Conservation (phyloP, 371 early-diverging fungal species). For the Encephalitozoon romaleae region DNA sequence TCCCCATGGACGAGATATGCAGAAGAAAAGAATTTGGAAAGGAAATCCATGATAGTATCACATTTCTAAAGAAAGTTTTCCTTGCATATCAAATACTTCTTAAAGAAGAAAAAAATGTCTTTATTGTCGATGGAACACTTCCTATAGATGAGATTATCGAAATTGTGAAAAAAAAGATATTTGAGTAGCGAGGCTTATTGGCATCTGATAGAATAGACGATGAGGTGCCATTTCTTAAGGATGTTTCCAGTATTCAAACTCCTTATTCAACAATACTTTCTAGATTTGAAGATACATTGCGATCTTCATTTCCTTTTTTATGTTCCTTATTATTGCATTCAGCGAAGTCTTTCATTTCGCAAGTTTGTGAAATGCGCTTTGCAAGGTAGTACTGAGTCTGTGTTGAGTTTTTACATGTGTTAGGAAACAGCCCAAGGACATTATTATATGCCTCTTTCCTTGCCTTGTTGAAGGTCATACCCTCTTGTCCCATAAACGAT, state of each 20-base stretch:
- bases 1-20: slow-evolving; percentile 68
- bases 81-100: slow-evolving; percentile 36
- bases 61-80: slow-evolving; percentile 71
- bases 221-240: neutral
- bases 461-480: neutral
- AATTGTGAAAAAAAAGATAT: neutral
- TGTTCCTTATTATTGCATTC: neutral
- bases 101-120: slow-evolving; percentile 14
- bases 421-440: neutral
- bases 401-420: neutral
- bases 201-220: neutral
- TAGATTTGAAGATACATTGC: neutral
- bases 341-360: neutral
- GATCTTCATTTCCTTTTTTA: neutral
- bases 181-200: neutral
- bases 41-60: slow-evolving; percentile 80
- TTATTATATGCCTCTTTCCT: neutral
- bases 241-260: neutral
- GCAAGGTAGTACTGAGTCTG: neutral
- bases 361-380: neutral
- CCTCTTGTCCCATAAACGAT: neutral
- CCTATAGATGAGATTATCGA: slow-evolving; percentile 14
- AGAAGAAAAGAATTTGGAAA: slow-evolving; percentile 77
- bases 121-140: slow-evolving; percentile 18
- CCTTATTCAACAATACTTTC: neutral